Base-by-base conservation (phyloP, 2,329 filamentous ascomycete species). In the Alternaria sp. region DNA sequence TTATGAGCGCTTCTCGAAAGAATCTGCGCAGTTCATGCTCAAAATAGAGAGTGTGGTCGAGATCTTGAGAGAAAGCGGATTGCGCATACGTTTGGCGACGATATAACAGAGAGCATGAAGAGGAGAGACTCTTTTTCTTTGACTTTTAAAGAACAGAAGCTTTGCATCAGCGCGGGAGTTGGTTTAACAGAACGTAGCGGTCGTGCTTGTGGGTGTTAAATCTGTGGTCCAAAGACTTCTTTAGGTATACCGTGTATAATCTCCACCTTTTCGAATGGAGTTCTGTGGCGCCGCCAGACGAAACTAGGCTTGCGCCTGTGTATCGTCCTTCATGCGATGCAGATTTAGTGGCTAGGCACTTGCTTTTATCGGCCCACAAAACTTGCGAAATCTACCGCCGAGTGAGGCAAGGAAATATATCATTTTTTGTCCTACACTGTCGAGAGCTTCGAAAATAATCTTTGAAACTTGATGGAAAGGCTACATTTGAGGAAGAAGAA, bases 1-100 rank as follows among this genome's bases (percentile, higher is more conserved):
- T 6, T 62, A 56, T 36, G 42, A 54, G 30, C 38, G 36, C 12
- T 61, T 60, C 28, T 52, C 49, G 3, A n/a, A 43, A 16, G 57
- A 38, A 12, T 53, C 48, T 20, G 48, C 46, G 22, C 28, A 54
- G 3, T 60, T 63, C 20, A 38, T 51, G 28, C 24, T 36, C 24
- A 28, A 14, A 12, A 43, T 63, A 12, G 11, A 34, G 32, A 54
- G 48, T 18, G 20, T 46, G 24, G 24, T 61, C 28, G 52, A 56
- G 3, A n/a, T 1, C 2, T 32, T 63, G 43, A 54, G 22, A 41
- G 24, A 26, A 38, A 39, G 18, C 9, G 60, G 60, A 24, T 14
- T 63, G 18, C 52, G 48, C 12, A 44, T 63, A 18, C 34, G 9
- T 18, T 14, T 58, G 11, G 32, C 14, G 8, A 18, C 18, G 14